Base-by-base conservation (phyloP, 345 rosid species). In the Kernera saxatilis region DNA sequence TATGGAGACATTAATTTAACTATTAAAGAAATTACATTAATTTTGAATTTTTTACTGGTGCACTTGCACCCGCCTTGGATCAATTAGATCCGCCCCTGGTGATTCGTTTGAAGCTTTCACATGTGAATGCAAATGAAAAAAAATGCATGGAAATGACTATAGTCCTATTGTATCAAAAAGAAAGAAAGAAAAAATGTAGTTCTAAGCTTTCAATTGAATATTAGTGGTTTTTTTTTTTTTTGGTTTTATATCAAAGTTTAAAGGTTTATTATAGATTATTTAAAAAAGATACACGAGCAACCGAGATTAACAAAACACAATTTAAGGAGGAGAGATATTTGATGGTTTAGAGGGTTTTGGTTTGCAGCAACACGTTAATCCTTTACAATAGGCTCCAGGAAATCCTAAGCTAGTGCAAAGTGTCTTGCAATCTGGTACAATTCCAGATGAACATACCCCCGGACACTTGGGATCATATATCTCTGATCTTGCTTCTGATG, bases 381-480 rank as follows among this genome's bases (percentile, higher is more conserved):
- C 73, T 45, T 25, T 45, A 35, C 73, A 69, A 2, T 44, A 45
- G 9, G 56, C 35, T 23, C 36, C 27, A 7, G 35, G 9, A 33
- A 13, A 68, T 2, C 72, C 54, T 5, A 29, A 44, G 32, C 35
- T 1, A 13, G 0, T 1, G 17, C 72, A 69, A 0, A 69, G 45
- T 56, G 55, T 33, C 11, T 32, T 23, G 46, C 73, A 69, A 36
- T 55, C 55, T 69, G 65, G 73, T 43, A 8, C 45, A 29, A 69
- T 11, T 55, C 64, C 54, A 56, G 35, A 11, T 30, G 73, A 14
- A 17, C 73, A 69, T 32, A 56, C 8, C 0, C 65, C 73, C 0
- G 65, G 73, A 44, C 73, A 55, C 46, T 13, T 13, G n/a, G n/a
- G n/a, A n/a, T n/a, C n/a, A n/a, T n/a, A n/a, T n/a, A n/a, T n/a